These are phyloP conservation scores for Diaporthe citrichinensis DNA, from an alignment of 2,329 filamentous ascomycete genomes.

Conservation along the genomic window DNA sequence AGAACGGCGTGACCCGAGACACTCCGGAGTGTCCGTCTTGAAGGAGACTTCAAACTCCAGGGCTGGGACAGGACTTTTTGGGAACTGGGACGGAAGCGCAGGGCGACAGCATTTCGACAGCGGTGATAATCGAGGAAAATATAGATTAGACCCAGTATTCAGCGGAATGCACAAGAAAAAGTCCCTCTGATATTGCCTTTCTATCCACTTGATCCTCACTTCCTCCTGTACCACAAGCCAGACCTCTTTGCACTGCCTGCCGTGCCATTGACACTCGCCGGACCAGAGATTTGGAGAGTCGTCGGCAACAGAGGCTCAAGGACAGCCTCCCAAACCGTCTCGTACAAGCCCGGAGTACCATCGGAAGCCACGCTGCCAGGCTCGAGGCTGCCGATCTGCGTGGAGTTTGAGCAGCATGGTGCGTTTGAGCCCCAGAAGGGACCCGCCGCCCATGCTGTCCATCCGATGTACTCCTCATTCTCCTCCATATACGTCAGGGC, in stretches of 20 bases:
- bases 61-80: background rate
- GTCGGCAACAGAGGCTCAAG: slow-evolving; percentile 60
- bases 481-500: slow-evolving; percentile 61
- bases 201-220: background rate
- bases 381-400: slow-evolving; percentile 60
- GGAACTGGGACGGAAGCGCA: background rate
- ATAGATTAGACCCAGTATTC: background rate
- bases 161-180: background rate
- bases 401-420: slow-evolving; percentile 55
- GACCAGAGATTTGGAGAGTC: slow-evolving; percentile 55
- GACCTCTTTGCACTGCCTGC: slow-evolving; percentile 10
- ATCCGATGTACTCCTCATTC: slow-evolving; percentile 64
- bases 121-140: background rate
- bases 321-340: slow-evolving; percentile 60
- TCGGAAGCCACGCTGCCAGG: slow-evolving; percentile 59
- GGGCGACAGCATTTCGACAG: background rate
- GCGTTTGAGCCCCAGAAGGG: slow-evolving; percentile 62
- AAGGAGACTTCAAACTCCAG: background rate
- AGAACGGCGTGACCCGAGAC: background rate
- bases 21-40: background rate
- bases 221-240: background rate
- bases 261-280: slow-evolving; percentile 48
- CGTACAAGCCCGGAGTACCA: slow-evolving; percentile 60
- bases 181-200: background rate
- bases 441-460: slow-evolving; percentile 66